Evolutionary conservation across 2,329 filamentous ascomycete species (phyloP).

Genomic region (Clonostachys rosea): DNA sequence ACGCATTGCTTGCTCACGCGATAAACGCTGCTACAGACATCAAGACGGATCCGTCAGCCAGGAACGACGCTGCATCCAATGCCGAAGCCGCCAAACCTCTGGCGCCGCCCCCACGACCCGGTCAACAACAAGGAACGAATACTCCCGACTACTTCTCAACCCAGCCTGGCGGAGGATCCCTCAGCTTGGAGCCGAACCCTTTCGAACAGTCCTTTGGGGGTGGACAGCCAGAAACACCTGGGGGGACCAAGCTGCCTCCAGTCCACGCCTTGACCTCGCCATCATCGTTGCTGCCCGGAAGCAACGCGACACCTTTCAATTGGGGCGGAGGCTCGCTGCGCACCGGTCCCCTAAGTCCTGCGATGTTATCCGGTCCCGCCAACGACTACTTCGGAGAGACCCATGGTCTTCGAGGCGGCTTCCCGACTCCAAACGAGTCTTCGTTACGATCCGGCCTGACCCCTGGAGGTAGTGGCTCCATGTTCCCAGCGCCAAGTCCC

Average conservation of each 20-base stretch:
- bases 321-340: conserved; percentile 83
- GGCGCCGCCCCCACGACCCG: conserved; percentile 65
- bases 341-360: conserved; percentile 90
- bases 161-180: conserved; percentile 40
- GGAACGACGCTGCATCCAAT: conserved; percentile 46
- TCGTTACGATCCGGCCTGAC: conserved; percentile 87
- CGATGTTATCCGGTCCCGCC: conserved; percentile 86
- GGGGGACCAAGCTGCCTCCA: conserved; percentile 77
- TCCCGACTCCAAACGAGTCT: conserved; percentile 95
- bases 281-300: conserved; percentile 71
- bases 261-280: conserved; percentile 90
- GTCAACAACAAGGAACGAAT: conserved; percentile 42
- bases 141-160: conserved; percentile 67
- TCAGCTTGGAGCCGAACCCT: conserved; percentile 86
- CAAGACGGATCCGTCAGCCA: conserved; percentile 40
- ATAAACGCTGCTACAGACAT: conserved; percentile 37
- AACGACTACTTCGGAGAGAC: conserved; percentile 87
- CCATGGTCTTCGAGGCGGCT: conserved; percentile 73
- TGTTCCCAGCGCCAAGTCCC: conserved; percentile 91
- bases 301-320: conserved; percentile 67
- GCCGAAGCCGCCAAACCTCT: conserved; percentile 60
- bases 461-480: conserved; percentile 90
- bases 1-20: conserved; percentile 2
- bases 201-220: conserved; percentile 91
- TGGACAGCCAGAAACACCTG: conserved; percentile 71